Evolutionary conservation across 768 basidiomycete species (phyloP).

Genomic region (Terana coerulea): DNA sequence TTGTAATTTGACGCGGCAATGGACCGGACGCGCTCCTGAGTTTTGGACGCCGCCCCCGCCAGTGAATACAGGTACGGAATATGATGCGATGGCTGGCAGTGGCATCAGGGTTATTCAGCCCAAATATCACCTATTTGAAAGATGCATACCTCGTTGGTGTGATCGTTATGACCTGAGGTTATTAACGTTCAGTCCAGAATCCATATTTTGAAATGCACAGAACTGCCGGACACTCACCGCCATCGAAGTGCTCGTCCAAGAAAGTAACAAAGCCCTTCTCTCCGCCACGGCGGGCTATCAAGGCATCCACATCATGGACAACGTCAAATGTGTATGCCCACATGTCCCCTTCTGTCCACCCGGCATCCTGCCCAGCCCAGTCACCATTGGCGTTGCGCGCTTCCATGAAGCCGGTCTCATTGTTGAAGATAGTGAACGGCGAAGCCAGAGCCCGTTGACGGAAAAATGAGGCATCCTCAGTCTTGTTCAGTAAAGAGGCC

Average conservation of each 20-base stretch:
- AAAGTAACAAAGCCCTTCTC: constrained; percentile 60
- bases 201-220: no score
- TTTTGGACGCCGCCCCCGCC: constrained; percentile 65
- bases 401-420: constrained; percentile 76
- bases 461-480: constrained; percentile 46
- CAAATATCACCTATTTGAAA: background rate
- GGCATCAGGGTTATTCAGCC: background rate
- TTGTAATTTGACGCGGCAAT: constrained; percentile 66
- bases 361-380: constrained; percentile 65
- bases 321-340: constrained; percentile 81
- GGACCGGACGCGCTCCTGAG: constrained; percentile 66
- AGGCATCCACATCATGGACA: constrained; percentile 61
- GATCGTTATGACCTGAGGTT: constrained; percentile 68
- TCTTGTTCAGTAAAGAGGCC: constrained; percentile 49
- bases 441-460: constrained; percentile 49
- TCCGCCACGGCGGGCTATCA: constrained; percentile 65
- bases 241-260: constrained; percentile 54
- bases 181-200: no score
- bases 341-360: constrained; percentile 82
- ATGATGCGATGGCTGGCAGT: constrained; percentile 70
- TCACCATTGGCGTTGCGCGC: constrained; percentile 63
- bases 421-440: constrained; percentile 67
- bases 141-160: constrained; percentile 66
- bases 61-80: constrained; percentile 81
- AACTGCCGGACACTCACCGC: constrained; percentile 29